Percentiles rank a stretch among this genome's conserved stretches.
Evolutionary conservation across 306 rosid species (phyloP).

Genomic region (Fragaria iinumae): DNA sequence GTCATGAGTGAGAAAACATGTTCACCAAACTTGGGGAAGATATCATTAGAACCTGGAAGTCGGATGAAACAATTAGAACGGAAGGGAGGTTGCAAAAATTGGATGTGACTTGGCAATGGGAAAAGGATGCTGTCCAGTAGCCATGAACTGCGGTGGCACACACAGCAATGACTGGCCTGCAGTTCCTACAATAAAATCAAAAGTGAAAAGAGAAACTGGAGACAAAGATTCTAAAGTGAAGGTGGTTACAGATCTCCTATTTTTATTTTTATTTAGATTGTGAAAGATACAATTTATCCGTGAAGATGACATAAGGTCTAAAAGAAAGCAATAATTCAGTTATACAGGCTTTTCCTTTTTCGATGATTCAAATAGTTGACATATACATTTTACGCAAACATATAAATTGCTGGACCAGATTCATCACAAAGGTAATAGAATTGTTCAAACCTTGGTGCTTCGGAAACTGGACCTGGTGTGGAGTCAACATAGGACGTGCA

Average conservation of each 20-base stretch:
- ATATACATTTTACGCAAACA: background rate
- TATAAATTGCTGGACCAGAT: background rate
- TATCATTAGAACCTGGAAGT: slow-evolving; percentile 55
- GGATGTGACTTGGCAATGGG: slow-evolving; percentile 55
- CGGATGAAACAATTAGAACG: slow-evolving; percentile 47
- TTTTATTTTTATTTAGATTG: background rate
- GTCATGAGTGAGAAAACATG: slow-evolving; percentile 1
- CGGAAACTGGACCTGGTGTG: slow-evolving; percentile 62
- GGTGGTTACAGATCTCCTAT: background rate
- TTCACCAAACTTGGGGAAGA: slow-evolving; percentile 46
- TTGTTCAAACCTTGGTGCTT: slow-evolving; percentile 68
- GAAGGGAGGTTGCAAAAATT: slow-evolving; percentile 55
- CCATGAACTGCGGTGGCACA: slow-evolving; percentile 51
- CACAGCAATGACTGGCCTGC: slow-evolving; percentile 56
- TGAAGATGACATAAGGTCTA: background rate
- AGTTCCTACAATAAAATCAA: slow-evolving; percentile 44
- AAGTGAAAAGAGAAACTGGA: slow-evolving; percentile 17
- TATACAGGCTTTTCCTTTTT: background rate
- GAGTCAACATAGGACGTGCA: slow-evolving; percentile 51
- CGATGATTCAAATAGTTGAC: no score
- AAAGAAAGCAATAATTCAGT: background rate
- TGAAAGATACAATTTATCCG: background rate
- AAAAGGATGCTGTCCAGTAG: slow-evolving; percentile 55
- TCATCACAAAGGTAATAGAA: slow-evolving; percentile 8
- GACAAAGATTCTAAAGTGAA: background rate